Percentiles rank a stretch among this genome's conserved stretches.
Evolutionary conservation across 192 early-diverging fungal species (phyloP).

Genomic region (Mortierella claussenii): DNA sequence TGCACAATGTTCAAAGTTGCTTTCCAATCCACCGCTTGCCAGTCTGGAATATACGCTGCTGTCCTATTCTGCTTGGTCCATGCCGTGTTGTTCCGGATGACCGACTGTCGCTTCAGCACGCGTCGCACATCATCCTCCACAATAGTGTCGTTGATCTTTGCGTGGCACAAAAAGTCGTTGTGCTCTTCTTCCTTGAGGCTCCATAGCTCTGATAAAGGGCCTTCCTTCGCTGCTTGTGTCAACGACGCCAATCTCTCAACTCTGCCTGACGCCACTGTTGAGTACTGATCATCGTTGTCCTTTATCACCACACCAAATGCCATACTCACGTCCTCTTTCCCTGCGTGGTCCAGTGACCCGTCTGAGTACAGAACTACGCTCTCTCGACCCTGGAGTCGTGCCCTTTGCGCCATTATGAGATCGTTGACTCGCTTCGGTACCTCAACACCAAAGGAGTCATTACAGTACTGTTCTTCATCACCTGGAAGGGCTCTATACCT

Average conservation of each 20-base stretch:
- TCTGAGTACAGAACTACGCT: no score
- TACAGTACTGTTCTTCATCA: no score
- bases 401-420: no score
- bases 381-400: no score
- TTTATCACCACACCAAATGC: no score
- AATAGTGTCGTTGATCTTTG: not conserved
- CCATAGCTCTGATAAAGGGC: not conserved
- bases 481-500: no score
- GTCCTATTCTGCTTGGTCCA: conserved; percentile 10
- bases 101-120: conserved; percentile 13
- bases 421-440: no score
- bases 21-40: conserved; percentile 11
- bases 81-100: not conserved
- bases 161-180: conserved; percentile 11
- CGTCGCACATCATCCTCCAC: conserved; percentile 13
- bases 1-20: conserved; percentile 5
- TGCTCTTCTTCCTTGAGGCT: not conserved
- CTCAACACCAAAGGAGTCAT: no score
- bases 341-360: no score
- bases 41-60: conserved; percentile 1
- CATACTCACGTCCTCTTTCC: no score
- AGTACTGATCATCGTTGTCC: no score
- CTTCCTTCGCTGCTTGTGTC: conserved; percentile 1
- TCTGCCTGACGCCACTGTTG: no score
- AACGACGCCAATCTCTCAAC: not conserved